phyloP scores from a whole-genome alignment of 805 yeast genomes.

The Saturnispora silvae region DNA sequence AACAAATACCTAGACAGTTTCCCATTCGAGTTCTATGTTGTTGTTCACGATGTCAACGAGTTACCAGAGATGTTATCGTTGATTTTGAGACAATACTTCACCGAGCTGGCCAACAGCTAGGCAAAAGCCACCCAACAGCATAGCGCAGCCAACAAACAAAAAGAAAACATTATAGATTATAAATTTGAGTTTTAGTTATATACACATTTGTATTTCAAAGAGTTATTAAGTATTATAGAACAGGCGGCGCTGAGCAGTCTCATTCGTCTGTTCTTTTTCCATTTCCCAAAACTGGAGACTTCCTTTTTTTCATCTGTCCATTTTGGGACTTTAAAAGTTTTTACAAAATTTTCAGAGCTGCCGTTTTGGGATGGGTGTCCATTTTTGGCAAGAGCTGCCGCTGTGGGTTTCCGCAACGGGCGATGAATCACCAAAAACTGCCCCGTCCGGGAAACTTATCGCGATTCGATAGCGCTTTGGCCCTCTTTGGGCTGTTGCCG shows the following conservation, averaged over 20 bases:
- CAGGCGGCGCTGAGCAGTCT: background rate
- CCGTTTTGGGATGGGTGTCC: too few species aligned
- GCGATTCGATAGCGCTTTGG: background rate
- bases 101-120: conserved; percentile 39
- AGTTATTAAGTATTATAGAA: background rate
- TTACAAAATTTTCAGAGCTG: too few species aligned
- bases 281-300: too few species aligned
- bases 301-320: too few species aligned
- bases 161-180: background rate
- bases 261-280: too few species aligned
- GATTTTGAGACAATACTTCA: conserved; percentile 85
- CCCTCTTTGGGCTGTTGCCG: background rate
- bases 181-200: background rate
- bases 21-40: conserved; percentile 95
- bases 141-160: background rate
- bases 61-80: conserved; percentile 84
- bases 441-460: background rate
- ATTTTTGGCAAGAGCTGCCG: conserved; percentile 1
- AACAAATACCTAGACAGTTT: conserved; percentile 81
- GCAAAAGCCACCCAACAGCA: background rate
- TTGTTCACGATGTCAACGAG: conserved; percentile 80
- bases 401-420: background rate
- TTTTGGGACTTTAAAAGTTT: too few species aligned
- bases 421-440: background rate
- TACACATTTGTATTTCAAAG: too few species aligned